Evolutionary conservation across 1,284 basidiomycete genomes (phyloP).

Genomic region (Trichosporon ovoides): DNA sequence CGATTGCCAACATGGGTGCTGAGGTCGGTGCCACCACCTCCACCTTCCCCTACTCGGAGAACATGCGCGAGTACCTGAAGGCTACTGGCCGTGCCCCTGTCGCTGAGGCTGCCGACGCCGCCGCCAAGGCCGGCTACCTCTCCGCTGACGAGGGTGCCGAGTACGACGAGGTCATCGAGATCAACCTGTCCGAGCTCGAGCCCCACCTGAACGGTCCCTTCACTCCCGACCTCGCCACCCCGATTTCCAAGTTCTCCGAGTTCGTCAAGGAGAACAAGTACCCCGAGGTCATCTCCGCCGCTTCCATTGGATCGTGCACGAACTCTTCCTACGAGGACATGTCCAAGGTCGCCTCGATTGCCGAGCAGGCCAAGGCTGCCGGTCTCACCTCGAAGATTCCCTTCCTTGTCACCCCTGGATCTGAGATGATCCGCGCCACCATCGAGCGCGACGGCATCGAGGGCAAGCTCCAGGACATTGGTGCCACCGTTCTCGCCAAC

Average conservation of each 20-base stretch:
- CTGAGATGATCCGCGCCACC: conserved; percentile 95
- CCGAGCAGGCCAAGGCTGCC: conserved; percentile 77
- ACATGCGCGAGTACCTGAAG: conserved; percentile 83
- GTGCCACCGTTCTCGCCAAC: conserved; percentile 85
- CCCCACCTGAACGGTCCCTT: conserved; percentile 96
- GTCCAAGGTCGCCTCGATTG: conserved; percentile 87
- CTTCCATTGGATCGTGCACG: conserved; percentile 94
- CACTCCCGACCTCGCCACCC: conserved; percentile 94
- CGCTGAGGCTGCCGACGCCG: conserved; percentile 77
- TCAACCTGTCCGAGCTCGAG: conserved; percentile 86
- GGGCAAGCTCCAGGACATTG: conserved; percentile 18
- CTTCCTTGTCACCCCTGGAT: conserved; percentile 95
- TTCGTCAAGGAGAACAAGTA: conserved; percentile 80
- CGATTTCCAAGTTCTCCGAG: conserved; percentile 80
- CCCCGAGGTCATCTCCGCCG: conserved; percentile 86
- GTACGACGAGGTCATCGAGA: conserved; percentile 92
- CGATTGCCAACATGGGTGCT: conserved; percentile 97
- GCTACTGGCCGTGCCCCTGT: conserved; percentile 88
- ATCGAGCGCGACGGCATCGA: conserved; percentile 80
- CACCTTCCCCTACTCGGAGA: conserved; percentile 88
- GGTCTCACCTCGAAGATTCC: conserved; percentile 81
- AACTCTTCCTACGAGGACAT: conserved; percentile 96
- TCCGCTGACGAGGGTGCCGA: conserved; percentile 81
- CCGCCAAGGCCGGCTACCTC: conserved; percentile 73
- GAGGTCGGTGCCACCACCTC: conserved; percentile 98